Evolutionary conservation across 257 asterid species (phyloP).

Genomic region (Ophiorrhiza pumila): DNA sequence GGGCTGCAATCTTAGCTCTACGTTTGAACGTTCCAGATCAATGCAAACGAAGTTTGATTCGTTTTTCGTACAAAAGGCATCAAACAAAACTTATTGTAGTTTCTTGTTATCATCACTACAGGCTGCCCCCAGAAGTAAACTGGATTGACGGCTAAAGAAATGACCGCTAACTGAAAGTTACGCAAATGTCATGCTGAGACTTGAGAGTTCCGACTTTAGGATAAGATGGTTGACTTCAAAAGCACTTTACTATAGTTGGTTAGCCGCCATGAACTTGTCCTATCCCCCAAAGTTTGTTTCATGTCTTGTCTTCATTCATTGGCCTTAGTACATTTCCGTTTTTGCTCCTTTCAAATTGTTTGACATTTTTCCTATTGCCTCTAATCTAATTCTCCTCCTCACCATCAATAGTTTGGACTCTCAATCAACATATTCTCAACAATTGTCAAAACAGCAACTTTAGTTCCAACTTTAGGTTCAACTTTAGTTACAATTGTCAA

Average conservation of each 20-base stretch:
- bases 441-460: too few species aligned
- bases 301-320: background rate
- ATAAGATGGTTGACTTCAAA: background rate
- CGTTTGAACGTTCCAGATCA: too few species aligned
- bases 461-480: too few species aligned
- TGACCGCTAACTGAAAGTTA: slow-evolving; percentile 1
- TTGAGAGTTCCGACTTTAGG: background rate
- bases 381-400: too few species aligned
- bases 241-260: background rate
- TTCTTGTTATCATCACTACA: background rate
- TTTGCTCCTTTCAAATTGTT: too few species aligned
- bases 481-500: too few species aligned
- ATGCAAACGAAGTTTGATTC: too few species aligned
- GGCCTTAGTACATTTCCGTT: too few species aligned
- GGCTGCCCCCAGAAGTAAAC: background rate
- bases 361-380: too few species aligned
- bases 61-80: background rate
- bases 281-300: background rate
- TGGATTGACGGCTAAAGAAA: background rate
- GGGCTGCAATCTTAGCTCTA: too few species aligned
- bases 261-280: slow-evolving; percentile 4
- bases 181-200: background rate
- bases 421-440: too few species aligned
- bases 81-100: background rate
- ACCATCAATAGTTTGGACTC: too few species aligned